Conservation (phyloP, 1,139 yeast species). For the Entelexis sorbosivorans region DNA sequence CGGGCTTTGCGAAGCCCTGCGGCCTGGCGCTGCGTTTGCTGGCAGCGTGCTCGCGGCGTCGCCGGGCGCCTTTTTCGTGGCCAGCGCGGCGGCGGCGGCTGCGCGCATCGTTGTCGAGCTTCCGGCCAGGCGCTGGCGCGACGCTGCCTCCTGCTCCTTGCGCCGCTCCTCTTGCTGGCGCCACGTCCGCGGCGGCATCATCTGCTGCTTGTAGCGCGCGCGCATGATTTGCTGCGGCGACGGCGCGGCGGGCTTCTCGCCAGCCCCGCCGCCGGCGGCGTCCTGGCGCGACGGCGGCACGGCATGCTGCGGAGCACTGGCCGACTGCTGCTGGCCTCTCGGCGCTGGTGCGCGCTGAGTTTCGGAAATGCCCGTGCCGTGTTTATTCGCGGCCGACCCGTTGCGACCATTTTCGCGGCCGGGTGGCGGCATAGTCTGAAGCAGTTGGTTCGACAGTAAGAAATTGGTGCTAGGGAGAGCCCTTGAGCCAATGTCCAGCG, state of each 20-base stretch:
- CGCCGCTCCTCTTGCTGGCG: slow-evolving; percentile 12
- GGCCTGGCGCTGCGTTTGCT: too few species aligned
- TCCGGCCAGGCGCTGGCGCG: not conserved
- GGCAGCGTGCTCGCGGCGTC: not conserved
- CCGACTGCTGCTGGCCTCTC: not conserved
- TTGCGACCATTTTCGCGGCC: not conserved
- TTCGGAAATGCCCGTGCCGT: not conserved
- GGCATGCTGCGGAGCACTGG: not conserved
- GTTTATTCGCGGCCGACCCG: not conserved
- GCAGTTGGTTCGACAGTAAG: not conserved
- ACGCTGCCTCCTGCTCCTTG: slow-evolving; percentile 6
- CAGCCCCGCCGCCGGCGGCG: not conserved
- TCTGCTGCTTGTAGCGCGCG: slow-evolving; percentile 17
- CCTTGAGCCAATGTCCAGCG: not conserved
- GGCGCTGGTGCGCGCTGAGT: not conserved
- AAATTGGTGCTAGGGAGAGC: not conserved
- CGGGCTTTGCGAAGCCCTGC: not conserved
- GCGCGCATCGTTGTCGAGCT: not conserved
- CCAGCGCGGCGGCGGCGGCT: slow-evolving; percentile 11
- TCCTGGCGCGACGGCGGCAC: not conserved
- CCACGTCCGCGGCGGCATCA: slow-evolving; percentile 16
- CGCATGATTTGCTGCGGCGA: slow-evolving; percentile 20
- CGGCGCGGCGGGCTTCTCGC: not conserved
- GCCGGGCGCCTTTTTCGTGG: not conserved
- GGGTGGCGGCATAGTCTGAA: slow-evolving; percentile 1